A percentile compares a stretch with the other conserved stretches of the same genome.
These are phyloP conservation scores for Gyrodon lividus DNA, from an alignment of 768 basidiomycete genomes.

Conservation along the genomic window DNA sequence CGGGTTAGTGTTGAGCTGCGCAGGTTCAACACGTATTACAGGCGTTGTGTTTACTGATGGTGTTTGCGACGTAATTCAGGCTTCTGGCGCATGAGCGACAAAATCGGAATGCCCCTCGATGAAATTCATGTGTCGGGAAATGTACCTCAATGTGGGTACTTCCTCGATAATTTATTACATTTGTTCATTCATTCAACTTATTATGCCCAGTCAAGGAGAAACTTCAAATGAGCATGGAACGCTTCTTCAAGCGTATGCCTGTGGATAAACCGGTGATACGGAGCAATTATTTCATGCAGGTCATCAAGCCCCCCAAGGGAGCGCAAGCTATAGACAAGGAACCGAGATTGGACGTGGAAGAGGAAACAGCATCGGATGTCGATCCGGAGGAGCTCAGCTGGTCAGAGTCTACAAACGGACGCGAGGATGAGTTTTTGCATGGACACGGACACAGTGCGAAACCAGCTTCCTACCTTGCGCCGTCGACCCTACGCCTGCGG, in stretches of 20 bases:
- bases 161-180: neutral
- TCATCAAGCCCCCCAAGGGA: slow-evolving; percentile 30
- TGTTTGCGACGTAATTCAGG: slow-evolving; percentile 39
- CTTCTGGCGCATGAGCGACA: slow-evolving; percentile 75
- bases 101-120: slow-evolving; percentile 69
- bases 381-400: slow-evolving; percentile 71
- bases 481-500: slow-evolving; percentile 51
- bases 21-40: too few relatives aligned
- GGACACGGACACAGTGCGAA: slow-evolving; percentile 27
- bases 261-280: slow-evolving; percentile 69
- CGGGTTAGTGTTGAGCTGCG: slow-evolving; percentile 43
- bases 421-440: slow-evolving; percentile 46
- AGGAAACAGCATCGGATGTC: slow-evolving; percentile 19
- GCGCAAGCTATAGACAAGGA: slow-evolving; percentile 15
- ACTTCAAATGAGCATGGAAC: slow-evolving; percentile 60
- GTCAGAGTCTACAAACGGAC: slow-evolving; percentile 53
- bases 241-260: slow-evolving; percentile 66
- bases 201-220: slow-evolving; percentile 50
- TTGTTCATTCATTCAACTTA: slow-evolving; percentile 4
- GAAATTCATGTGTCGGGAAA: slow-evolving; percentile 70
- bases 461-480: slow-evolving; percentile 22
- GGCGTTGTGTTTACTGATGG: neutral
- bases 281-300: slow-evolving; percentile 61
- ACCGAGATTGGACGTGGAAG: slow-evolving; percentile 4
- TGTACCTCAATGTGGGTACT: slow-evolving; percentile 66